Evolutionary conservation across 2,329 filamentous ascomycete species (phyloP), one percentile per base, ranked within the genome.

Genomic region (Cladosporium austrohemisphaericum): DNA sequence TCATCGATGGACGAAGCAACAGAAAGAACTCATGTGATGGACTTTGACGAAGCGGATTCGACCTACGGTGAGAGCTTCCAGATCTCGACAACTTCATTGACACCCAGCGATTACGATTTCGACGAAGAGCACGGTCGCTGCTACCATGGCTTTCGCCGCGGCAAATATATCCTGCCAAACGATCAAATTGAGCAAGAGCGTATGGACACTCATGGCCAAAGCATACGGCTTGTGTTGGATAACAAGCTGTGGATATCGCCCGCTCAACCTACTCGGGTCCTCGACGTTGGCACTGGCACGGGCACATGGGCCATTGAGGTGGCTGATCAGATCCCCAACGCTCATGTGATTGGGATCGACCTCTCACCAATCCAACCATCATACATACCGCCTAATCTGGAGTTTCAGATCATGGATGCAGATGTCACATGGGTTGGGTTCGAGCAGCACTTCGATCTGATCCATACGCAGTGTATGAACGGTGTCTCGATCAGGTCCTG

Each of bases 281-380:
- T 78, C 13, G 76, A 77, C 55, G 57, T 76, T 14, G 75, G 73
- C 9, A 76, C 73, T 1, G 74, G 73, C 7, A 73, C 70, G 7
- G 66, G 56, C 16, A 58, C 55, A 5, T 56, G 55, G 53, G 54
- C 52, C 16, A 54, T 58, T 20, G 56, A 60, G 16, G 70, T 72
- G 57, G 73, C 71, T 59, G 58, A 61, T 56, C 22, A 49, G 32
- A 58, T 60, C 50, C 56, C 54, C 5, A 48, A 62, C 54, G 52
- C 60, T 56, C 46, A 61, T 29, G 54, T 68, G 19, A 55, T 69
- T 8, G 67, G 65, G 5, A 70, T 66, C 10, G 68, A 71, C 46
- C 63, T 71, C 11, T 65, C 61, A 29, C 65, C 67, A 5, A 64
- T 67, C 4, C 66, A 68, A 41, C 66, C 61, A 8, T 55, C 41